Base-by-base conservation (phyloP, 2,329 filamentous ascomycete species). In the Paradendryphiella salina region DNA sequence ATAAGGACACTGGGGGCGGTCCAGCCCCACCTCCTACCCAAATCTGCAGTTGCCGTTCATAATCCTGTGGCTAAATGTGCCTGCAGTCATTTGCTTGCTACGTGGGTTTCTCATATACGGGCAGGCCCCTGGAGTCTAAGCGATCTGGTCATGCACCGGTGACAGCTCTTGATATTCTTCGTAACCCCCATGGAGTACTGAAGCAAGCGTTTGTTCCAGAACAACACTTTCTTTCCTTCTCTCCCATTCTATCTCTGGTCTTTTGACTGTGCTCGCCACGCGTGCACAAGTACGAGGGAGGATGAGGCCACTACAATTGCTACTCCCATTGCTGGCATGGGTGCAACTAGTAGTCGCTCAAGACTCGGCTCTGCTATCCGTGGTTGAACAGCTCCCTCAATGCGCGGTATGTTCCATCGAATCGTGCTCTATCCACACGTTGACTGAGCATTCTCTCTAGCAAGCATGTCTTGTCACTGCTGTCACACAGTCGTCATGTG, bases 341-440 rank as follows among this genome's bases (percentile, higher is more conserved):
- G 39, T 50, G 17, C 53, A 60, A 14, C 23, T 59, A 20, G 59
- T 36, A 39, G 31, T 60, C 17, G 59, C 59, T 28, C 57, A 62
- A 45, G 45, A 51, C 10, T 39, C 51, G 17, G 47, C 42, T 47
- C 20, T 62, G 11, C 23, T 46, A n/a, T 48, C 50, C 6, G 52
- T 46, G 14, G 42, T 58, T 42, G 46, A 38, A 18, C 44, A 54
- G 14, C 54, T 64, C 36, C 60, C 61, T 20, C 32, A 45, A 40
- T 64, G 61, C 36, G 60, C 61, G 35, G 61, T 64, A 63, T 37
- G 61, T 59, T 26, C 9, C 15, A 17, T 14, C 3, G 38, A 13
- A 29, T 10, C 18, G 2, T 33, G n/a, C 17, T 34, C 23, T 26
- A 2, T 10, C 23, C 9, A 29, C n/a, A 17, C 14, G 18, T 6